Evolutionary conservation across 2,329 filamentous ascomycete genomes (phyloP).

Genomic region (Pseudocercospora crystallina): DNA sequence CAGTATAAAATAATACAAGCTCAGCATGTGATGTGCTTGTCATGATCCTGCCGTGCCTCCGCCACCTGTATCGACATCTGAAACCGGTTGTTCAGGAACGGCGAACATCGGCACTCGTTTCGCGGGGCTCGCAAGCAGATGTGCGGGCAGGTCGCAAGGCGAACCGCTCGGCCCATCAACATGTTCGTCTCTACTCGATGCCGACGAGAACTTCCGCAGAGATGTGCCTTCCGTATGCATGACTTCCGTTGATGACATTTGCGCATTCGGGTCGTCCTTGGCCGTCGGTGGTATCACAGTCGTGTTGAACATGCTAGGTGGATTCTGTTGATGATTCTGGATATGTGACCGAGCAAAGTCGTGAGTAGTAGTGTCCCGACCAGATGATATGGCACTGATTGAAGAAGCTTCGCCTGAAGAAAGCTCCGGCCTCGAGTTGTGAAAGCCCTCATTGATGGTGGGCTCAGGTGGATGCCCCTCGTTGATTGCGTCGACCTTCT

Average conservation of each 20-base stretch:
- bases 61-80: constrained; percentile 35
- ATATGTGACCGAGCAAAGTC: too few relatives aligned
- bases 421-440: constrained; percentile 1
- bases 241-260: background rate
- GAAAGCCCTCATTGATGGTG: constrained; percentile 25
- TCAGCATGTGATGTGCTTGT: too few relatives aligned
- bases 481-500: constrained; percentile 29
- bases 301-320: constrained; percentile 10
- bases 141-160: constrained; percentile 27
- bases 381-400: too few relatives aligned
- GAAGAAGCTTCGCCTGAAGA: too few relatives aligned
- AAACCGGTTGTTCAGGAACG: constrained; percentile 42
- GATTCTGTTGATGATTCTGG: background rate
- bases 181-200: constrained; percentile 26
- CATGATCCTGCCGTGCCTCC: background rate
- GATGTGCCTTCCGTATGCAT: background rate
- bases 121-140: constrained; percentile 26
- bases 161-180: constrained; percentile 15
- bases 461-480: constrained; percentile 19
- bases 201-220: background rate
- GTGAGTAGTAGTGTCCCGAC: too few relatives aligned
- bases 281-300: constrained; percentile 1
- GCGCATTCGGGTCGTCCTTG: background rate
- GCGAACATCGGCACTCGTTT: constrained; percentile 45
- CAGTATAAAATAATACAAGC: too few relatives aligned